phyloP scores from a whole-genome alignment of 2,329 filamentous ascomycete genomes.

The Trichoderma oligosporum region DNA sequence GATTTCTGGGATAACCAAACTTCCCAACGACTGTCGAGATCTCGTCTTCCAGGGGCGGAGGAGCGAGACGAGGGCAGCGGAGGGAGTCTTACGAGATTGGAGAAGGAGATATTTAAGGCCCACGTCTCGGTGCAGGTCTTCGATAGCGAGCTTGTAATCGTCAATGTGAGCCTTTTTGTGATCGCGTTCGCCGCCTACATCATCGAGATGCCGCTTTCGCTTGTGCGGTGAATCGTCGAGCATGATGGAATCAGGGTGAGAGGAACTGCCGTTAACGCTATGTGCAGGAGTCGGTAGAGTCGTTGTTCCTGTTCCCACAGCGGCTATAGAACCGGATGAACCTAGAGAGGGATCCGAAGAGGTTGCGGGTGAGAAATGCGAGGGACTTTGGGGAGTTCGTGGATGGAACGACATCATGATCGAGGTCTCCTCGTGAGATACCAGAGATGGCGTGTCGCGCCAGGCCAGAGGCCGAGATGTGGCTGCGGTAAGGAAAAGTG shows the following conservation, averaged over 20 bases:
- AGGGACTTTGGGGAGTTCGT: slow-evolving; percentile 64
- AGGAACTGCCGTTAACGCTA: slow-evolving; percentile 56
- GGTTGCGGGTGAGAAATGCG: slow-evolving; percentile 55
- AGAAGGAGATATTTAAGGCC: slow-evolving; percentile 64
- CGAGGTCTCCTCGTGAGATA: slow-evolving; percentile 30
- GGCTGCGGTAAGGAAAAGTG: slow-evolving; percentile 31
- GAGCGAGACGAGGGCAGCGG: slow-evolving; percentile 34
- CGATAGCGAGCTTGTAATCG: slow-evolving; percentile 58
- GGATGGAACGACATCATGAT: slow-evolving; percentile 63
- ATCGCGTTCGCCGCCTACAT: slow-evolving; percentile 52
- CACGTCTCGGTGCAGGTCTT: slow-evolving; percentile 63
- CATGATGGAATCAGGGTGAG: slow-evolving; percentile 44
- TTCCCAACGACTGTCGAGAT: slow-evolving; percentile 28
- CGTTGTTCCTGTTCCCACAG: slow-evolving; percentile 43
- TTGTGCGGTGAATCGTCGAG: slow-evolving; percentile 55
- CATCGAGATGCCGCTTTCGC: slow-evolving; percentile 58
- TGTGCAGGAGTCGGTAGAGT: slow-evolving; percentile 60
- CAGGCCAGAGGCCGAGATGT: slow-evolving; percentile 32
- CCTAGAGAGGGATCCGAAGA: slow-evolving; percentile 49
- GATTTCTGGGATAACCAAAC: slow-evolving; percentile 28
- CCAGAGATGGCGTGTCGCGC: slow-evolving; percentile 32
- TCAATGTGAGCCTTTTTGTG: slow-evolving; percentile 62
- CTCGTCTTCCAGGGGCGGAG: slow-evolving; percentile 24
- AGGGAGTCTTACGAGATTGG: slow-evolving; percentile 63
- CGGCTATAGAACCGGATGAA: slow-evolving; percentile 47